Evolutionary conservation across 2,329 filamentous ascomycete genomes (phyloP).

Genomic region (Nigrospora osmanthi): DNA sequence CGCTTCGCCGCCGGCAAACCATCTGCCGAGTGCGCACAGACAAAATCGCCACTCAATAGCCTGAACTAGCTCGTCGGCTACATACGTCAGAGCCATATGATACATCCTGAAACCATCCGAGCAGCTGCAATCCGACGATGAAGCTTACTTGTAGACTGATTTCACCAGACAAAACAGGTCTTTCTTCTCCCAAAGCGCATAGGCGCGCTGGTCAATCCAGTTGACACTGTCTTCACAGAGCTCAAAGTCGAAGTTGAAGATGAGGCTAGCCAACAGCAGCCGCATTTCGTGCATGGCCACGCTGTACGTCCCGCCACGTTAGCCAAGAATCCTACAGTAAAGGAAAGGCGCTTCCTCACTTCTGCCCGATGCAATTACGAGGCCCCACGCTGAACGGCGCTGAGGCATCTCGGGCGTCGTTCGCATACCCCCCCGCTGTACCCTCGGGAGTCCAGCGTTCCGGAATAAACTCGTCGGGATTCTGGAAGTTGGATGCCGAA

Average conservation of each 20-base stretch:
- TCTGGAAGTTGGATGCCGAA: slow-evolving; percentile 1
- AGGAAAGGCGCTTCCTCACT: neutral
- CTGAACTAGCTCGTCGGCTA: too few species aligned
- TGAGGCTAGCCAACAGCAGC: slow-evolving; percentile 2
- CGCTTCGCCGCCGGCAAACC: too few species aligned
- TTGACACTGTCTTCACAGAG: slow-evolving; percentile 3
- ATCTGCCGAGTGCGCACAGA: too few species aligned
- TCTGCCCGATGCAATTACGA: slow-evolving; percentile 14
- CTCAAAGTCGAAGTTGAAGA: slow-evolving; percentile 7
- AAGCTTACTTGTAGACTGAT: too few species aligned
- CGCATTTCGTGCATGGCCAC: slow-evolving; percentile 9
- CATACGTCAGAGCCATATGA: too few species aligned
- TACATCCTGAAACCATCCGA: too few species aligned
- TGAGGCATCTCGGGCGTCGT: slow-evolving; percentile 7
- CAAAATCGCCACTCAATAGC: too few species aligned
- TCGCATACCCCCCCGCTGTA: neutral
- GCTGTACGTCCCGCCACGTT: neutral
- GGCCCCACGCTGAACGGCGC: slow-evolving; percentile 11
- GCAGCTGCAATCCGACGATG: too few species aligned
- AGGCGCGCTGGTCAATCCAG: slow-evolving; percentile 6
- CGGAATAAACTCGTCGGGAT: slow-evolving; percentile 9
- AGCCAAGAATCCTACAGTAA: too few species aligned
- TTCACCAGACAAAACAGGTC: too few species aligned
- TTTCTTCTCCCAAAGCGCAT: slow-evolving; percentile 5
- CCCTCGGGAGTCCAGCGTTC: slow-evolving; percentile 10